These are phyloP conservation scores for Xylariaceae sp. DNA, from an alignment of 2,329 filamentous ascomycete species.

Conservation along the genomic window DNA sequence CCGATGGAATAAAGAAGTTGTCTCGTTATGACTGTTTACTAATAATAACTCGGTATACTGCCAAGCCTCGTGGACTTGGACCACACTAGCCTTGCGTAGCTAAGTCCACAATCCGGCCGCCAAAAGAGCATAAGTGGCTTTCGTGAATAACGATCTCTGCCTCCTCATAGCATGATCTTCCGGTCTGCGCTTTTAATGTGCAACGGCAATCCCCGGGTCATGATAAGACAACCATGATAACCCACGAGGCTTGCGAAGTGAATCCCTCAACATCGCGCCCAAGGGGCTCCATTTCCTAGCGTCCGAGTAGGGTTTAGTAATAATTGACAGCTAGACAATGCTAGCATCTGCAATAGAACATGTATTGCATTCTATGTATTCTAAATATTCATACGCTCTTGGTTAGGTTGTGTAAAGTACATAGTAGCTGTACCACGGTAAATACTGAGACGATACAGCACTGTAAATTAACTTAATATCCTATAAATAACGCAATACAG, in stretches of 20 bases:
- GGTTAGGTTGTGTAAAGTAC: too few relatives aligned
- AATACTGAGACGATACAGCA: too few relatives aligned
- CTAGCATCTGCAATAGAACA: background rate
- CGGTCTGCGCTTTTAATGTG: slow-evolving; percentile 7
- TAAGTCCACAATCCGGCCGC: background rate
- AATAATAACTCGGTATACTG: slow-evolving; percentile 4
- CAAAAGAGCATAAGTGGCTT: slow-evolving; percentile 22
- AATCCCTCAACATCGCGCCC: background rate
- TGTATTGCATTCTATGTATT: background rate
- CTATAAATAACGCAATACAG: too few relatives aligned
- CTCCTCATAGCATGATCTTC: slow-evolving; percentile 13
- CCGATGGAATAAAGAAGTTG: slow-evolving; percentile 18
- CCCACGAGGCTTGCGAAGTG: background rate
- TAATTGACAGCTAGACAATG: background rate
- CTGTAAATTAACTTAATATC: too few relatives aligned
- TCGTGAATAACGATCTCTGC: slow-evolving; percentile 21
- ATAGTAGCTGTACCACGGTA: too few relatives aligned
- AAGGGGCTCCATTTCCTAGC: background rate
- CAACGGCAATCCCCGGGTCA: slow-evolving; percentile 22
- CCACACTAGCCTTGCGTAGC: slow-evolving; percentile 19
- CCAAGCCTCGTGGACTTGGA: slow-evolving; percentile 9
- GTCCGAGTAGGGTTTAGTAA: background rate
- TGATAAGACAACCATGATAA: slow-evolving; percentile 1
- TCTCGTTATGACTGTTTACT: slow-evolving; percentile 5
- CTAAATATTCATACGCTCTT: too few relatives aligned